Evolutionary conservation across 2,329 filamentous ascomycete species (phyloP).

Genomic region (Aspergillus niger): DNA sequence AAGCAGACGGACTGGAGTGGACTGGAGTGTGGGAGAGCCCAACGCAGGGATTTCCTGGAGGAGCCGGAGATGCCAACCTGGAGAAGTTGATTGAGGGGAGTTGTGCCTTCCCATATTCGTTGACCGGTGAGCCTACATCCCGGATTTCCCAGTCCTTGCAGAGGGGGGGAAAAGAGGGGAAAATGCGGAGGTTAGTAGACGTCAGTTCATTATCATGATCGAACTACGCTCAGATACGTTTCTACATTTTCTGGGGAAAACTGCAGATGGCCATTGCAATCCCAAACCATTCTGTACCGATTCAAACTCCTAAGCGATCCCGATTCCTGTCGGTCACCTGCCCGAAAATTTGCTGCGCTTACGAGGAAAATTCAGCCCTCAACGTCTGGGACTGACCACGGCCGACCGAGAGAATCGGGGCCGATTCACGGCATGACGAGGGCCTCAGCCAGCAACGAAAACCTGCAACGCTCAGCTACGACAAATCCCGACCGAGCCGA

Average conservation of each 20-base stretch:
- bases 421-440: slow-evolving; percentile 8
- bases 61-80: slow-evolving; percentile 1
- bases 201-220: background rate
- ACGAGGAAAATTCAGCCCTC: background rate
- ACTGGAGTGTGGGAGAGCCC: slow-evolving; percentile 7
- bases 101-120: slow-evolving; percentile 13
- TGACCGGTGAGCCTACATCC: slow-evolving; percentile 17
- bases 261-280: background rate
- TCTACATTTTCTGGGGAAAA: slow-evolving; percentile 1
- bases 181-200: slow-evolving; percentile 18
- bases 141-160: slow-evolving; percentile 6
- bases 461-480: background rate
- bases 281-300: background rate
- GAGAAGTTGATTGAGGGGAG: slow-evolving; percentile 13
- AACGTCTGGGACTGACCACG: background rate
- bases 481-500: slow-evolving; percentile 19
- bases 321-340: background rate
- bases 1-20: slow-evolving; percentile 10
- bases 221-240: background rate
- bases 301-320: background rate
- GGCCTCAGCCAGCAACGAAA: background rate
- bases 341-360: background rate
- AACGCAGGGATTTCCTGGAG: slow-evolving; percentile 7
- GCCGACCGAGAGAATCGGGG: slow-evolving; percentile 10
- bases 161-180: slow-evolving; percentile 15